phyloP scores from a whole-genome alignment of 768 basidiomycete genomes.

The Clitopilus passeckerianus region DNA sequence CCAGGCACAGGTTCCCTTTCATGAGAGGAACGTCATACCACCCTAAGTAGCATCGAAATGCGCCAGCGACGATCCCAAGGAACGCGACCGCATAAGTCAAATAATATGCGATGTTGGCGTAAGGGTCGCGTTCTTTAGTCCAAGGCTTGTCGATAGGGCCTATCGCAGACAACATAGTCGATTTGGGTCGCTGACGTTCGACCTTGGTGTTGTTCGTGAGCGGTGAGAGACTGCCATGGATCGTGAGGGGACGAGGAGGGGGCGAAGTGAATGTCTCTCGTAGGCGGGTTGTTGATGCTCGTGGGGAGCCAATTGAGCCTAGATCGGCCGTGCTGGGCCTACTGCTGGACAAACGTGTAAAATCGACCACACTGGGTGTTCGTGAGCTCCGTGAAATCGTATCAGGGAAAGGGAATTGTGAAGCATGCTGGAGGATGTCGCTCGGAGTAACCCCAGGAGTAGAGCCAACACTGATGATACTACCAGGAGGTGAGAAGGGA shows the following conservation, averaged over 20 bases:
- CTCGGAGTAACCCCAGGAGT: slow-evolving; percentile 24
- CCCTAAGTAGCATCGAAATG: slow-evolving; percentile 49
- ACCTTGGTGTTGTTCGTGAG: slow-evolving; percentile 25
- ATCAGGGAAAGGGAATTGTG: slow-evolving; percentile 28
- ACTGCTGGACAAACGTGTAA: slow-evolving; percentile 34
- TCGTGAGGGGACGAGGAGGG: slow-evolving; percentile 50
- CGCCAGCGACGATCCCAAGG: slow-evolving; percentile 52
- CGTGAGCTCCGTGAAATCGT: slow-evolving; percentile 28
- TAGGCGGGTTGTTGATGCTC: slow-evolving; percentile 32
- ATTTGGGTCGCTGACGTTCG: slow-evolving; percentile 41
- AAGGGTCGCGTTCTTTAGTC: slow-evolving; percentile 52
- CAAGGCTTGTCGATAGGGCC: slow-evolving; percentile 56
- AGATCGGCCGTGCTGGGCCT: slow-evolving; percentile 28
- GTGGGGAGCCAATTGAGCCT: slow-evolving; percentile 17
- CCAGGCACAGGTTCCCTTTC: slow-evolving; percentile 49
- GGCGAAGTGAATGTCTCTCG: slow-evolving; percentile 59
- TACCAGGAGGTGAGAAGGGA: slow-evolving; percentile 51
- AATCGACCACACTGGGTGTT: slow-evolving; percentile 36
- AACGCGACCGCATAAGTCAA: slow-evolving; percentile 58
- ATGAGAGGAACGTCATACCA: slow-evolving; percentile 47
- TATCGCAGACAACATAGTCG: slow-evolving; percentile 37
- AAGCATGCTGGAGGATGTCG: slow-evolving; percentile 13
- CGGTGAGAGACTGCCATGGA: slow-evolving; percentile 41
- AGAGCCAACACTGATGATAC: slow-evolving; percentile 37
- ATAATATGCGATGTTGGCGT: slow-evolving; percentile 50